A percentile compares a stretch with the other conserved stretches of the same genome.
Evolutionary conservation across 1,139 yeast species (phyloP).

Genomic region (Hanseniaspora gamundiae): DNA sequence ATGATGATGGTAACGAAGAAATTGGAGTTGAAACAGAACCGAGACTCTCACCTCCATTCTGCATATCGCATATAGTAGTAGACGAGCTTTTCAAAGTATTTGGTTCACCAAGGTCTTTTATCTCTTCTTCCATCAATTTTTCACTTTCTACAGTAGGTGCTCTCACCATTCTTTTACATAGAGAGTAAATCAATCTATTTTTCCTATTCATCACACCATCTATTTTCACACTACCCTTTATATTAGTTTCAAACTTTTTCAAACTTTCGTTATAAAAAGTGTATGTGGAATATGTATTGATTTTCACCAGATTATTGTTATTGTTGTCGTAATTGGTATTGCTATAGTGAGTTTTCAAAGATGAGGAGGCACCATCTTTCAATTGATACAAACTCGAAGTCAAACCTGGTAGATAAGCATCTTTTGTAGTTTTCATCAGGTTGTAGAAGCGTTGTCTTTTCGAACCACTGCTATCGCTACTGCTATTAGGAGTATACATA

Average conservation of each 20-base stretch:
- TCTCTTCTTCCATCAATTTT: conserved; percentile 4
- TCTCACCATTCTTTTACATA: conserved; percentile 61
- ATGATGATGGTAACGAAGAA: background rate
- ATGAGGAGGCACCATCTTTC: conserved; percentile 35
- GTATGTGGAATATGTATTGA: conserved; percentile 51
- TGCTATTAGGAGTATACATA: too few species aligned
- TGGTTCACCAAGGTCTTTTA: background rate
- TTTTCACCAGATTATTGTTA: conserved; percentile 19
- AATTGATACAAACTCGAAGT: conserved; percentile 37
- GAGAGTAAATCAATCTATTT: conserved; percentile 51
- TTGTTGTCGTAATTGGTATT: background rate
- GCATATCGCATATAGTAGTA: background rate
- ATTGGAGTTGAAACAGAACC: background rate
- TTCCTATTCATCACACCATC: conserved; percentile 64
- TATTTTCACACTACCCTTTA: conserved; percentile 62
- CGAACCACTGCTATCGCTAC: background rate
- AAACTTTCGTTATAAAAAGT: conserved; percentile 30
- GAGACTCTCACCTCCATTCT: background rate
- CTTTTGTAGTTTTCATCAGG: conserved; percentile 43
- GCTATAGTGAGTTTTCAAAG: conserved; percentile 10
- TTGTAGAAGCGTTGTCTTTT: conserved; percentile 29
- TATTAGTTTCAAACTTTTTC: conserved; percentile 39
- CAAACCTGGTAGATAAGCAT: conserved; percentile 42
- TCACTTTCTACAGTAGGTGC: conserved; percentile 19
- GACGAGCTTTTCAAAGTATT: conserved; percentile 1